Conservation (phyloP, 805 yeast genomes). For the Candida golubevii region DNA sequence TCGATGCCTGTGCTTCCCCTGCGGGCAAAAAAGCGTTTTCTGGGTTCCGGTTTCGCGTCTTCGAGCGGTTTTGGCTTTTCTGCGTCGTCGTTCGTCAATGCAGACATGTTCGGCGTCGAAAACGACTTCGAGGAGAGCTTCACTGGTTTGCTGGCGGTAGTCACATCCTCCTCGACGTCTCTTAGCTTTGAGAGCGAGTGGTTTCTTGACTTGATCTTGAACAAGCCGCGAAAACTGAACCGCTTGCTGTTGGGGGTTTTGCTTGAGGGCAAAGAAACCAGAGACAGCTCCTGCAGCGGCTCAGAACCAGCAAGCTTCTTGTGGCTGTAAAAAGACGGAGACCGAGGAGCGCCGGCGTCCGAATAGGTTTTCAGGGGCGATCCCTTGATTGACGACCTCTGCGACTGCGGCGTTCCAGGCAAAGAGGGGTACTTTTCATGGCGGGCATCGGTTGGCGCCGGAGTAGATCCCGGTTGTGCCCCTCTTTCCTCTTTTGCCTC, state of each 20-base stretch:
- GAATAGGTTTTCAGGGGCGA: slow-evolving; percentile 2
- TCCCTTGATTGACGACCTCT: not conserved
- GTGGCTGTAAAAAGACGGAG: not conserved
- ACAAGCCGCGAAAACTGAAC: slow-evolving; percentile 37
- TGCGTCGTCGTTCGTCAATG: slow-evolving; percentile 3
- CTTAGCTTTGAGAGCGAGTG: slow-evolving; percentile 19
- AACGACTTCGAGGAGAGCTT: slow-evolving; percentile 25
- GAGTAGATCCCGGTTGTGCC: no score
- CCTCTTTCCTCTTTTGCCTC: no score
- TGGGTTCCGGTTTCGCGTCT: not conserved
- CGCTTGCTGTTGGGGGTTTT: slow-evolving; percentile 21
- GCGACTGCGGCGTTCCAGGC: slow-evolving; percentile 8
- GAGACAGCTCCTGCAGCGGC: not conserved
- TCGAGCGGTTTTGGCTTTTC: not conserved
- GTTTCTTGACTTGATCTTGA: slow-evolving; percentile 33
- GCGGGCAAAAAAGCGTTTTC: slow-evolving; percentile 1
- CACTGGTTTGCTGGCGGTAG: slow-evolving; percentile 11
- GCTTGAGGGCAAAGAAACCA: not conserved
- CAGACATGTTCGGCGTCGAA: slow-evolving; percentile 28
- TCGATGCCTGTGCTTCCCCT: slow-evolving; percentile 1
- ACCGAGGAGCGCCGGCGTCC: not conserved
- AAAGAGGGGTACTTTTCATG: slow-evolving; percentile 4
- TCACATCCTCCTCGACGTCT: slow-evolving; percentile 10
- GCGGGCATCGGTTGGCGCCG: no score
- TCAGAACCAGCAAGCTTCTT: not conserved